Conservation (phyloP, 139 green algal genomes). For the Coelastrella sp. region DNA sequence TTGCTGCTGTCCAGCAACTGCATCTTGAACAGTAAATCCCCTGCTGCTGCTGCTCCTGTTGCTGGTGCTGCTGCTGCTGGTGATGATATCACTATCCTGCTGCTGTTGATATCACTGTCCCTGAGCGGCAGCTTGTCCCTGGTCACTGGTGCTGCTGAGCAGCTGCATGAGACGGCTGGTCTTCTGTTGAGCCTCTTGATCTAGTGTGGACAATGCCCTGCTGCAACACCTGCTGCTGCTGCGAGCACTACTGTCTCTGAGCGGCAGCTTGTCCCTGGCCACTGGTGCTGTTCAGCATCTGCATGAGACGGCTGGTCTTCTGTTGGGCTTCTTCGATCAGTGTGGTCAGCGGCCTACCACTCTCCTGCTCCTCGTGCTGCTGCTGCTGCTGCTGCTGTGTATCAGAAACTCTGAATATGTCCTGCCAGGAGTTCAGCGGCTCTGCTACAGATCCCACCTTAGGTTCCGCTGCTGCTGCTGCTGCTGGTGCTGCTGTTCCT, state of each 20-base stretch:
- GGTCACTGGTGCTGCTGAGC: no score
- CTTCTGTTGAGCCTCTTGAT: background rate
- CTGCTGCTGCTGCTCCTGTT: no score
- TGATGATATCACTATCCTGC: no score
- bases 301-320: background rate
- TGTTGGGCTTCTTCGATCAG: background rate
- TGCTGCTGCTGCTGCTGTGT: slow-evolving; percentile 32
- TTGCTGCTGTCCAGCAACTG: no score
- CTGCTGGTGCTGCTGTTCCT: no score
- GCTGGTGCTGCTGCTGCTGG: background rate
- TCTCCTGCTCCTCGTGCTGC: background rate
- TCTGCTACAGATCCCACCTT: no score
- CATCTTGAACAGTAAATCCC: background rate
- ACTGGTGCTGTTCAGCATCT: background rate
- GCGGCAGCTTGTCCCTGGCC: no score
- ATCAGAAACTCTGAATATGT: background rate
- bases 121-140: no score
- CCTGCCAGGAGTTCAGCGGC: background rate
- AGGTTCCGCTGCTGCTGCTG: background rate
- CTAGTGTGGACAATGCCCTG: background rate
- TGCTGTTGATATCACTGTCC: no score
- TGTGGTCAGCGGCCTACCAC: background rate
- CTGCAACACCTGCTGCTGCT: background rate
- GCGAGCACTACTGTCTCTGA: no score
- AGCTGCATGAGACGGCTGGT: background rate